phyloP scores from a whole-genome alignment of 352 stramenopile genomes.

The Pythium periplocum region DNA sequence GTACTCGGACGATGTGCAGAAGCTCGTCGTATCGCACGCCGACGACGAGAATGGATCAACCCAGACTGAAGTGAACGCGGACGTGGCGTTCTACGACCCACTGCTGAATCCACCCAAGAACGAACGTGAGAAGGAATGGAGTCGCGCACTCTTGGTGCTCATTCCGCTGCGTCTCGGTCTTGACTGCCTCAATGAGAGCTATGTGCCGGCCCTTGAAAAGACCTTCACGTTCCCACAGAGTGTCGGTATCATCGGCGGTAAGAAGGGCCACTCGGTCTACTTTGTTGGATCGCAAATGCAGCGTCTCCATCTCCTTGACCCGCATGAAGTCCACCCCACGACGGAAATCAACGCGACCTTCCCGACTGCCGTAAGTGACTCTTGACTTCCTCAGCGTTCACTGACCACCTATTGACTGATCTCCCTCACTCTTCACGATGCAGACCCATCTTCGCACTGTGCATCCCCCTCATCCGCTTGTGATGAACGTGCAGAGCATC shows the following conservation, averaged over 20 bases:
- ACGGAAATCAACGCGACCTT: constrained; percentile 69
- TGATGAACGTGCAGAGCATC: constrained; percentile 85
- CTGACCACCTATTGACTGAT: no score
- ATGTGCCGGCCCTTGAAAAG: constrained; percentile 67
- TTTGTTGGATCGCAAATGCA: constrained; percentile 91
- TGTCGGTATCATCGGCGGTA: constrained; percentile 93
- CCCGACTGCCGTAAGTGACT: constrained; percentile 48
- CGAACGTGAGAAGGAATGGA: constrained; percentile 61
- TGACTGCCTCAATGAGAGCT: constrained; percentile 78
- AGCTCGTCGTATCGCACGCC: constrained; percentile 64
- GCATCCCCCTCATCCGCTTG: constrained; percentile 46
- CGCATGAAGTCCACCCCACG: constrained; percentile 69
- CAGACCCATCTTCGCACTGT: constrained; percentile 58
- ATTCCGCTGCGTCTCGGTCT: constrained; percentile 91
- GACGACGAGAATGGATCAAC: constrained; percentile 15
- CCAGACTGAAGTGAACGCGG: constrained; percentile 7
- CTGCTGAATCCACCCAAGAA: constrained; percentile 65
- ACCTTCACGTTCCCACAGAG: constrained; percentile 90
- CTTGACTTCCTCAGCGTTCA: no score
- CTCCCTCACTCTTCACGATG: background rate
- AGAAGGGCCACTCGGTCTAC: constrained; percentile 93
- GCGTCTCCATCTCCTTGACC: constrained; percentile 79
- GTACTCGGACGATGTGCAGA: constrained; percentile 72
- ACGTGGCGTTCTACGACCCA: constrained; percentile 71
- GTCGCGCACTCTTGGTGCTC: constrained; percentile 86